Evolutionary conservation across 176 grass and related monocot genomes (phyloP).

Genomic region (Paspalum notatum): DNA sequence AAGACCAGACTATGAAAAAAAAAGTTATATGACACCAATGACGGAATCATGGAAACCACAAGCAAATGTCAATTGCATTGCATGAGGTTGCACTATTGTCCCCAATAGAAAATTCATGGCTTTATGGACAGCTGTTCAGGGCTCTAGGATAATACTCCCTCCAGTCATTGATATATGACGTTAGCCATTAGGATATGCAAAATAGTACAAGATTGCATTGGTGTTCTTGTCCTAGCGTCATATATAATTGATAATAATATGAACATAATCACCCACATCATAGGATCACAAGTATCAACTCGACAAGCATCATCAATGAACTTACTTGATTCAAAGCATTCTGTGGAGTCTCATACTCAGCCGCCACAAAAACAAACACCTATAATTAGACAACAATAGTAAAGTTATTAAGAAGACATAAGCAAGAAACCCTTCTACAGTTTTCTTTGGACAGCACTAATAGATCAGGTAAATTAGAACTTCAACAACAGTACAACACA

Average conservation of each 20-base stretch:
- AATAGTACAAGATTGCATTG: too few species aligned
- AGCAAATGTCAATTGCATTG: not conserved
- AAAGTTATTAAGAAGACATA: not conserved
- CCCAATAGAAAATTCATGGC: not conserved
- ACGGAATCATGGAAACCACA: not conserved
- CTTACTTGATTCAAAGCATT: constrained; percentile 95
- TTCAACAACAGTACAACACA: not conserved
- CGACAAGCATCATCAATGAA: not conserved
- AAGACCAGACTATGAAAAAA: not conserved
- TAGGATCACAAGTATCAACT: not conserved
- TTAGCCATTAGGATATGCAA: too few species aligned
- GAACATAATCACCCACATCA: not conserved
- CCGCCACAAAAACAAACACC: constrained; percentile 99
- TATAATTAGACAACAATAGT: constrained; percentile 41
- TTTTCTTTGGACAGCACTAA: not conserved
- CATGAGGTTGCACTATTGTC: not conserved
- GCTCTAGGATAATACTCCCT: not conserved
- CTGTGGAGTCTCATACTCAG: constrained; percentile 88
- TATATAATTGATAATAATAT: not conserved
- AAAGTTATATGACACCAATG: not conserved
- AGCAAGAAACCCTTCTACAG: not conserved
- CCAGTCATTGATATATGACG: too few species aligned
- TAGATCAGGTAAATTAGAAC: not conserved
- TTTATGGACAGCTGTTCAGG: not conserved
- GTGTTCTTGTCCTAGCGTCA: too few species aligned